Evolutionary conservation across 495 filamentous ascomycete genomes (phyloP).

Genomic region (Bacidia rubella): DNA sequence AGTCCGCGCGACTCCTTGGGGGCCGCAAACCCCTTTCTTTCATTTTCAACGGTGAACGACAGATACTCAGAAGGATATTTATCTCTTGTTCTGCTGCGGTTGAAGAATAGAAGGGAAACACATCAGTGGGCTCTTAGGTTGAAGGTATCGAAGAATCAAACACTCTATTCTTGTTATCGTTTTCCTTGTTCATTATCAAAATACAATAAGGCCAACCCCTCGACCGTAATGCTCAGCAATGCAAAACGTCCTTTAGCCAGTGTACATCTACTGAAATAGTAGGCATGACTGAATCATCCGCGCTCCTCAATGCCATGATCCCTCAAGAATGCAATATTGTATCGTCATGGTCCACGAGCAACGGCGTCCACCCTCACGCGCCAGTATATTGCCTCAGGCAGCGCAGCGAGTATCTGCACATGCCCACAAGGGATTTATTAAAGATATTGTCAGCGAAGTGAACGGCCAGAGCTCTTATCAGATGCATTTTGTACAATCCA

Average conservation of each 20-base stretch:
- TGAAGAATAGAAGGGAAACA: too few species aligned
- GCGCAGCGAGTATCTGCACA: not conserved
- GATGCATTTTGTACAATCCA: slow-evolving; percentile 15
- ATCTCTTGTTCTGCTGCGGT: too few species aligned
- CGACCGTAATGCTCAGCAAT: not conserved
- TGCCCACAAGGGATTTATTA: not conserved
- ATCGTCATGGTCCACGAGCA: not conserved
- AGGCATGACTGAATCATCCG: too few species aligned
- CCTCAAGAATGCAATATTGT: too few species aligned
- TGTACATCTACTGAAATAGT: not conserved
- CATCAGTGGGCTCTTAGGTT: too few species aligned
- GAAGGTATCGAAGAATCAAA: slow-evolving; percentile 4
- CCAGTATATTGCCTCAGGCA: not conserved
- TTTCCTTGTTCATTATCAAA: slow-evolving; percentile 7
- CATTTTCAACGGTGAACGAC: too few species aligned
- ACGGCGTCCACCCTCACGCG: not conserved
- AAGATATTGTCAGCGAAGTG: not conserved
- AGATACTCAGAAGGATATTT: too few species aligned
- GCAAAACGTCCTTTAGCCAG: not conserved
- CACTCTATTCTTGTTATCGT: slow-evolving; percentile 7
- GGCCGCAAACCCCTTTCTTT: not conserved
- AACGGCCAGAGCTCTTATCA: not conserved
- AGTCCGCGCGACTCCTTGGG: not conserved
- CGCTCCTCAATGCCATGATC: too few species aligned
- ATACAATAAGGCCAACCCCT: not conserved